Conservation (phyloP, 2,329 filamentous ascomycete genomes). For the Penicillium sp. region DNA sequence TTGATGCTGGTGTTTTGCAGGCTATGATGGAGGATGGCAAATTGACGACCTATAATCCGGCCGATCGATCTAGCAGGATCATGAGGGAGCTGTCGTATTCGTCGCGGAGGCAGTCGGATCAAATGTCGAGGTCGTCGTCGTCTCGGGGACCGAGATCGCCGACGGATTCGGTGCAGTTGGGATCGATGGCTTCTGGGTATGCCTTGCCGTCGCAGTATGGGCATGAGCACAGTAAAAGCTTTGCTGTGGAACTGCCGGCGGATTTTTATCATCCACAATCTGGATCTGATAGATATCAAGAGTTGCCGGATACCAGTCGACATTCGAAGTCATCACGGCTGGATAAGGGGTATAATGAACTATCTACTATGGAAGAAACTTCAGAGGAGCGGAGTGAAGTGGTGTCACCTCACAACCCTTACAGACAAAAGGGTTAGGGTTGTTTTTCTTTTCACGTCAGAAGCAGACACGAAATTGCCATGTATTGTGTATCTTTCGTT, state of each 20-base stretch:
- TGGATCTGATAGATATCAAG: neutral
- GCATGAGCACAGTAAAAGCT: neutral
- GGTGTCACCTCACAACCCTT: neutral
- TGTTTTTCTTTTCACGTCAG: neutral
- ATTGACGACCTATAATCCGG: constrained; percentile 17
- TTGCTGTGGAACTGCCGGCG: constrained; percentile 13
- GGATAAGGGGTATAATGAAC: neutral
- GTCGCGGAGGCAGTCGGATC: neutral
- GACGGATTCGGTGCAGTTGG: neutral
- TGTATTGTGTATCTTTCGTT: neutral
- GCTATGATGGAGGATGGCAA: constrained; percentile 16
- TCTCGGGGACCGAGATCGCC: constrained; percentile 2
- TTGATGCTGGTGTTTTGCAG: constrained; percentile 22
- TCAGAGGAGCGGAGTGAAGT: neutral
- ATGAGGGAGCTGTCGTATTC: neutral
- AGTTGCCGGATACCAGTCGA: constrained; percentile 1
- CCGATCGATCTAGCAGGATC: constrained; percentile 8
- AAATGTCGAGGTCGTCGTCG: neutral
- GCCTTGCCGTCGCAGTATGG: neutral
- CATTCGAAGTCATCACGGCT: neutral
- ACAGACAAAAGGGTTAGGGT: neutral
- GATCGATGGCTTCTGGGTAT: neutral
- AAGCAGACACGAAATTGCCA: neutral
- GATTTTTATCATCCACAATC: constrained; percentile 5
- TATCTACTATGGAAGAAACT: neutral